Percentiles rank a stretch among this genome's conserved stretches.
Conservation (phyloP, 2,329 filamentous ascomycete genomes). For the Clonostachys rhizophaga region DNA sequence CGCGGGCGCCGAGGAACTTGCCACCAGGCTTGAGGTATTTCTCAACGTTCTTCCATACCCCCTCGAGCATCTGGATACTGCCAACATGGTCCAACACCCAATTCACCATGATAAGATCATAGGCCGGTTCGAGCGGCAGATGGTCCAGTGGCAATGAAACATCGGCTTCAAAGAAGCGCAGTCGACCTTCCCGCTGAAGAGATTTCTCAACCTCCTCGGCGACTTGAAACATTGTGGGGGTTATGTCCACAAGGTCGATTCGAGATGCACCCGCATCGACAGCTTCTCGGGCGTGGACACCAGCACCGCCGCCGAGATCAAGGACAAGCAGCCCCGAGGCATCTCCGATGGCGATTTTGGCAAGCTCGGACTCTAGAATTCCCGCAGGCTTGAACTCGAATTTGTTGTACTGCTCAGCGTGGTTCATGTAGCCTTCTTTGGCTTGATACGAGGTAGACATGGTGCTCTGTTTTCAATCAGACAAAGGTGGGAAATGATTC, state of each 20-base stretch:
- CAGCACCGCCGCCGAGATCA: not conserved
- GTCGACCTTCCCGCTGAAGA: slow-evolving; percentile 3
- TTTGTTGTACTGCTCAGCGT: too few relatives aligned
- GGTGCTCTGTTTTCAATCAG: too few relatives aligned
- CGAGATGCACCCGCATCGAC: not conserved
- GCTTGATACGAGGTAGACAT: too few relatives aligned
- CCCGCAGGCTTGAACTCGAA: not conserved
- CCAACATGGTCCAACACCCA: slow-evolving; percentile 22
- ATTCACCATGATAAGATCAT: slow-evolving; percentile 24
- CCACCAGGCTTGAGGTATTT: slow-evolving; percentile 17
- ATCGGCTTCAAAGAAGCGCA: slow-evolving; percentile 16
- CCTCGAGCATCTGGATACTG: slow-evolving; percentile 12
- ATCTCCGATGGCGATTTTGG: not conserved
- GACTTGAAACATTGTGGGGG: not conserved
- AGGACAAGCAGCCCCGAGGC: not conserved
- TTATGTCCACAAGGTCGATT: slow-evolving; percentile 1
- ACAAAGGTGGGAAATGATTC: too few relatives aligned
- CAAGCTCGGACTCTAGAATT: not conserved
- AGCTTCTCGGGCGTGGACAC: slow-evolving; percentile 1
- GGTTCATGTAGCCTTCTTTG: too few relatives aligned
- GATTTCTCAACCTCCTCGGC: not conserved
- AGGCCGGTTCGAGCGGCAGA: slow-evolving; percentile 8
- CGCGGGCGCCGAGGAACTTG: slow-evolving; percentile 14
- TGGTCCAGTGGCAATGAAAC: slow-evolving; percentile 10
- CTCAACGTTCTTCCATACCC: slow-evolving; percentile 18